Conservation (phyloP, 345 rosid genomes). For the Carallia pectinifolia region DNA sequence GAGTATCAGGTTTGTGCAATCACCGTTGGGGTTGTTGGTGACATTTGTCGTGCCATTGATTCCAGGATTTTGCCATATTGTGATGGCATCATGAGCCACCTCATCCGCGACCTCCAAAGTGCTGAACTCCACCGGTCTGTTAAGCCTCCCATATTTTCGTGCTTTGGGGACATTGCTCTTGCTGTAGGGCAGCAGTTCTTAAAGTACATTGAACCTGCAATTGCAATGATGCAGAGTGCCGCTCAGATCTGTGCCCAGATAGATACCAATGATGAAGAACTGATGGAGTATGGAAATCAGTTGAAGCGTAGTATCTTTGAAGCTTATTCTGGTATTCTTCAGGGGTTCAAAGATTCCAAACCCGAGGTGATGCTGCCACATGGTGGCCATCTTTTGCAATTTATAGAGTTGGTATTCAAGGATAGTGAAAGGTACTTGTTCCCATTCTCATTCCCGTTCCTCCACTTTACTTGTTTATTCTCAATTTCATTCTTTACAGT, state of each 20-base stretch:
- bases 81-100: constrained; percentile 81
- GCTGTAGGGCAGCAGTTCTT: constrained; percentile 77
- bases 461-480: neutral
- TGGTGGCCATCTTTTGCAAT: constrained; percentile 79
- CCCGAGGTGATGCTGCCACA: constrained; percentile 79
- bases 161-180: constrained; percentile 91
- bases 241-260: constrained; percentile 70
- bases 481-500: constrained; percentile 1
- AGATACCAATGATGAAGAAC: constrained; percentile 66
- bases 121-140: constrained; percentile 79
- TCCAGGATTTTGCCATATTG: constrained; percentile 71
- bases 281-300: constrained; percentile 81
- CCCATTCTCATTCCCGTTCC: neutral
- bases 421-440: constrained; percentile 54
- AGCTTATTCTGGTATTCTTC: constrained; percentile 93
- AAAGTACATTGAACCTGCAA: constrained; percentile 58
- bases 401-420: constrained; percentile 67
- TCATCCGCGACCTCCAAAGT: constrained; percentile 68
- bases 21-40: constrained; percentile 90
- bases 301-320: constrained; percentile 84
- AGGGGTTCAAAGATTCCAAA: constrained; percentile 79
- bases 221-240: constrained; percentile 83
- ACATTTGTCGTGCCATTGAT: constrained; percentile 89
- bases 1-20: constrained; percentile 92
- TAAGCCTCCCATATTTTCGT: constrained; percentile 89